phyloP scores from a whole-genome alignment of 2,329 filamentous ascomycete genomes.

The Diaporthe eres region DNA sequence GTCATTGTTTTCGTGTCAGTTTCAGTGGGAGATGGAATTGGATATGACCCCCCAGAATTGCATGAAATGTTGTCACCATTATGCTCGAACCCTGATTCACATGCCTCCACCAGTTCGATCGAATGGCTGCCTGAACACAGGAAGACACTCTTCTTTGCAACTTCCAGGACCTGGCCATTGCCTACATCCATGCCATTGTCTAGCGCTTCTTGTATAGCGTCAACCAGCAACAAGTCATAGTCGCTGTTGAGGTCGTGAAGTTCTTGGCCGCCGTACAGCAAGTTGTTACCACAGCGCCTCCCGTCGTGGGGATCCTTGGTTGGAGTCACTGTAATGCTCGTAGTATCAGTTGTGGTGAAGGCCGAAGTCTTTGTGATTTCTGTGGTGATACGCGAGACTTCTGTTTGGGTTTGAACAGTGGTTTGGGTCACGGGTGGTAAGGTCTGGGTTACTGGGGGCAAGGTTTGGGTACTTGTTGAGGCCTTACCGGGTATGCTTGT shows the following conservation, averaged over 20 bases:
- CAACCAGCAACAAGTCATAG: constrained; percentile 26
- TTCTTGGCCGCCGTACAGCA: constrained; percentile 23
- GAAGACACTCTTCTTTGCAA: constrained; percentile 31
- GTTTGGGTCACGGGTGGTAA: constrained; percentile 20
- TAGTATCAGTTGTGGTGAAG: background rate
- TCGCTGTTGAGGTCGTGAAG: constrained; percentile 31
- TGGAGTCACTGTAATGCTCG: background rate
- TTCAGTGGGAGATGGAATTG: background rate
- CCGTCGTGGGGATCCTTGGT: background rate
- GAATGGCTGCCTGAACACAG: constrained; percentile 3
- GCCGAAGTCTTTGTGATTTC: constrained; percentile 14
- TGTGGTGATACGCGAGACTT: background rate
- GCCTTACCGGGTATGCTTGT: background rate
- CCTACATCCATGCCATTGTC: constrained; percentile 12
- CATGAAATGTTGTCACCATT: background rate
- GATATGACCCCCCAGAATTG: background rate
- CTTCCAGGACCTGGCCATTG: background rate
- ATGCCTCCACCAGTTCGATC: constrained; percentile 5
- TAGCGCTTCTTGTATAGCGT: constrained; percentile 8
- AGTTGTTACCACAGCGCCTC: constrained; percentile 9
- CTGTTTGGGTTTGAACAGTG: background rate
- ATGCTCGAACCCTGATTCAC: constrained; percentile 1
- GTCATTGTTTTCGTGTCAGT: background rate
- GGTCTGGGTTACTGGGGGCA: constrained; percentile 5
- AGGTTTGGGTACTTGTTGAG: background rate